Conservation (phyloP, 192 early-diverging fungal genomes). For the Coemansia sp. region DNA sequence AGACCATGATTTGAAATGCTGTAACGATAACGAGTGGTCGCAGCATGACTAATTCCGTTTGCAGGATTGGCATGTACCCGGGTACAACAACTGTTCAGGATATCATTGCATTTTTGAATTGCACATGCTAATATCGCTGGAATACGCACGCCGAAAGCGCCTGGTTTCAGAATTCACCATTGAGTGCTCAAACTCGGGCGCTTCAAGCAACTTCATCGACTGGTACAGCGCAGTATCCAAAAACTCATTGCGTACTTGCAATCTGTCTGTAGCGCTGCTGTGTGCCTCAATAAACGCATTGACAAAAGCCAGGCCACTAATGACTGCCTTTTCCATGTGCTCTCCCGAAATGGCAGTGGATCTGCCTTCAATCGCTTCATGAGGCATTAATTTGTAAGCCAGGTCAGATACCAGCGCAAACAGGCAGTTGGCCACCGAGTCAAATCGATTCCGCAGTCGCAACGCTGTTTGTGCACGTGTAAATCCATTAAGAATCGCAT, state of each 20-base stretch:
- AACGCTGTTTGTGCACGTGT: conserved; percentile 29
- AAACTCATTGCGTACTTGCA: conserved; percentile 35
- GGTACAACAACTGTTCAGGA: too few relatives aligned
- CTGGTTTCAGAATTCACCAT: conserved; percentile 17
- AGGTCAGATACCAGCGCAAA: conserved; percentile 18
- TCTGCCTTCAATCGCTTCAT: not conserved
- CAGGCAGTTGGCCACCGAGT: conserved; percentile 35
- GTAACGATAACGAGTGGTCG: conserved; percentile 6
- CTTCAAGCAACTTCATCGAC: conserved; percentile 39
- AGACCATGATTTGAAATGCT: not conserved
- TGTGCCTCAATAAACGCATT: conserved; percentile 40
- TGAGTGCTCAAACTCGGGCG: conserved; percentile 18
- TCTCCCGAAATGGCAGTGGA: not conserved
- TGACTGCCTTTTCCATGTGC: not conserved
- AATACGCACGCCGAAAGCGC: conserved; percentile 31
- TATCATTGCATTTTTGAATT: not conserved
- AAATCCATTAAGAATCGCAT: conserved; percentile 32
- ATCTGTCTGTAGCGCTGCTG: conserved; percentile 10
- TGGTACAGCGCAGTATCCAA: conserved; percentile 42
- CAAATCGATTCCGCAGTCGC: conserved; percentile 37
- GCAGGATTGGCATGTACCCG: too few relatives aligned
- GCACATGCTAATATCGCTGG: conserved; percentile 22
- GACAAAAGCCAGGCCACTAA: conserved; percentile 25
- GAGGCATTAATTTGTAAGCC: not conserved
- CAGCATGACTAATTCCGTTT: too few relatives aligned